phyloP scores from a whole-genome alignment of 495 filamentous ascomycete genomes.

The Penicilliopsis zonata region DNA sequence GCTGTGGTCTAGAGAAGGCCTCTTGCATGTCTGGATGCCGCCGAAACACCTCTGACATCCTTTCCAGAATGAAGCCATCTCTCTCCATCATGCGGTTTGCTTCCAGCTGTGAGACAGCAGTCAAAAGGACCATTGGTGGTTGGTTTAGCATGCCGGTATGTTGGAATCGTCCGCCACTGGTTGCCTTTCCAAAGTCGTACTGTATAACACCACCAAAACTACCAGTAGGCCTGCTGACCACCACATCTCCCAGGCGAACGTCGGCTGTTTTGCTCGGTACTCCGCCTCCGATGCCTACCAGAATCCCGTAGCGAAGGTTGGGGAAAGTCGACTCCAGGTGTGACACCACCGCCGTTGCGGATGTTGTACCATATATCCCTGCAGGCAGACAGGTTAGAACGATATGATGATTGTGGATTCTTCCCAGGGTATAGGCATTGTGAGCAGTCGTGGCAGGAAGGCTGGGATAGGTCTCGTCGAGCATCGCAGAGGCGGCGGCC shows the following conservation, averaged over 20 bases:
- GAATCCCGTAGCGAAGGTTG: conserved; percentile 12
- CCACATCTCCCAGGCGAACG: conserved; percentile 25
- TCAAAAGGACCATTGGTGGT: conserved; percentile 17
- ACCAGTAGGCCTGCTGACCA: conserved; percentile 17
- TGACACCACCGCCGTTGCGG: conserved; percentile 12
- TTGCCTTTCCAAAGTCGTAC: conserved; percentile 27
- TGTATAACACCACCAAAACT: conserved; percentile 17
- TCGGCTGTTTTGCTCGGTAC: conserved; percentile 11
- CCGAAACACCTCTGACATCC: conserved; percentile 7
- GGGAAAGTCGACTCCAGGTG: conserved; percentile 14
- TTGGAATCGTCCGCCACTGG: conserved; percentile 11
- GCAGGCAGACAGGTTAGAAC: conserved; percentile 19
- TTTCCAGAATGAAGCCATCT: conserved; percentile 5
- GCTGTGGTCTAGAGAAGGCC: conserved; percentile 8
- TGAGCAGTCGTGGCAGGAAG: conserved; percentile 8
- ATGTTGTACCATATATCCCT: conserved; percentile 13
- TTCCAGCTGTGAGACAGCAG: conserved; percentile 13
- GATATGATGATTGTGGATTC: conserved; percentile 17
- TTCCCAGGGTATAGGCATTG: conserved; percentile 23
- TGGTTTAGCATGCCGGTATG: conserved; percentile 21
- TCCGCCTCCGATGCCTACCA: conserved; percentile 27
- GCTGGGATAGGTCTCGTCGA: conserved; percentile 15
- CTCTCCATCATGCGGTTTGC: conserved; percentile 3
- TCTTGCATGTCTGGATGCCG: conserved; percentile 8
- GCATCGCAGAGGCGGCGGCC: conserved; percentile 14